Conservation (phyloP, 768 basidiomycete species). For the Mycena vitilis region DNA sequence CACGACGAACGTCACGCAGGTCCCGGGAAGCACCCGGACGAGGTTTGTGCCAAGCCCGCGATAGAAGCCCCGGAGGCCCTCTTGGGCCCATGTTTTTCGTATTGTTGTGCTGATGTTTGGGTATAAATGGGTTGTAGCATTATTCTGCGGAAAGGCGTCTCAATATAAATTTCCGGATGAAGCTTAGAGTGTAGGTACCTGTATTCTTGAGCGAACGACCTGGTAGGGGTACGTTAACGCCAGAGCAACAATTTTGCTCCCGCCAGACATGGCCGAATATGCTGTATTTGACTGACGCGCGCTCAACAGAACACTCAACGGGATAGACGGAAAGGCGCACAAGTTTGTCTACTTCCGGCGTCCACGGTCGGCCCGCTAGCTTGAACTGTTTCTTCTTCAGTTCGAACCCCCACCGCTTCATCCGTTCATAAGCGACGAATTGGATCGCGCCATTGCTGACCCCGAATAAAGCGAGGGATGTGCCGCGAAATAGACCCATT, state of each 20-base stretch:
- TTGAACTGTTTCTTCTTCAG: constrained; percentile 74
- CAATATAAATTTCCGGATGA: constrained; percentile 9
- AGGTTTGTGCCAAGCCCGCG: constrained; percentile 95
- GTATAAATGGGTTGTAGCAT: constrained; percentile 74
- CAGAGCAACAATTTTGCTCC: constrained; percentile 89
- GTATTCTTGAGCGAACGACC: constrained; percentile 93
- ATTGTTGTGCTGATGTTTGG: constrained; percentile 88
- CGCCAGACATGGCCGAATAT: constrained; percentile 93
- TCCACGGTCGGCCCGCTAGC: constrained; percentile 72
- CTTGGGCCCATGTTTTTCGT: constrained; percentile 81
- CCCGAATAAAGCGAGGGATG: constrained; percentile 88
- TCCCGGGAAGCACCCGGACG: constrained; percentile 94
- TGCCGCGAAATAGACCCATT: constrained; percentile 87
- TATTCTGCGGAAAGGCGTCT: constrained; percentile 59
- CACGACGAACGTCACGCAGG: constrained; percentile 97
- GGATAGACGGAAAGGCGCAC: constrained; percentile 59
- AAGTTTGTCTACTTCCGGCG: constrained; percentile 83
- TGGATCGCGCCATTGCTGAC: constrained; percentile 96
- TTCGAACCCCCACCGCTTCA: constrained; percentile 92
- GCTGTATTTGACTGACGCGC: constrained; percentile 81
- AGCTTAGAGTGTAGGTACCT: constrained; percentile 61
- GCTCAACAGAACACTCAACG: constrained; percentile 13
- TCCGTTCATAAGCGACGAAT: constrained; percentile 96
- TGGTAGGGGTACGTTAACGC: constrained; percentile 95
- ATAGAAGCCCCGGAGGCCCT: constrained; percentile 90